These are phyloP conservation scores for Adansonia gregorii DNA, from an alignment of 441 rosid species.

Conservation along the genomic window DNA sequence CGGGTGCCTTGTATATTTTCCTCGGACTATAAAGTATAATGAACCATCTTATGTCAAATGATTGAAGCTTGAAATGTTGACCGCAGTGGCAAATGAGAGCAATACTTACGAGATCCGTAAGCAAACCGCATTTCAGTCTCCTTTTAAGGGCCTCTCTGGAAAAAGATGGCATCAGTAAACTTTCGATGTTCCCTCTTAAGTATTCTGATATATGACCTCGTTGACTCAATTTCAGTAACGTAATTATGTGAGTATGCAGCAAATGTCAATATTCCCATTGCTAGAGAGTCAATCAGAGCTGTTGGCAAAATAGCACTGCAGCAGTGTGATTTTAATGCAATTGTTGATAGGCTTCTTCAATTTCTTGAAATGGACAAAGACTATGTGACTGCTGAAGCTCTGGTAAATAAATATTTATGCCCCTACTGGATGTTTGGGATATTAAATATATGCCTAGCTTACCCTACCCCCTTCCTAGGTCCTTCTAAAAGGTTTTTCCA, in stretches of 20 bases:
- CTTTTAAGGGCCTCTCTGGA: slow-evolving; percentile 21
- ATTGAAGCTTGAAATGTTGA: slow-evolving; percentile 97
- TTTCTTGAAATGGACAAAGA: slow-evolving; percentile 99
- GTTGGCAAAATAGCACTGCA: slow-evolving; percentile 96
- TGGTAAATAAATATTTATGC: slow-evolving; percentile 54
- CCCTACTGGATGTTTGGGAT: slow-evolving; percentile 15
- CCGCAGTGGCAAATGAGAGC: slow-evolving; percentile 96
- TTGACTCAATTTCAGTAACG: slow-evolving; percentile 62
- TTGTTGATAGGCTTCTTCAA: slow-evolving; percentile 98
- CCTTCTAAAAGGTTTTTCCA: background rate
- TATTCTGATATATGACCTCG: slow-evolving; percentile 29
- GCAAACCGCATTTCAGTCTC: slow-evolving; percentile 29
- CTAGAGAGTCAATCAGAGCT: slow-evolving; percentile 95
- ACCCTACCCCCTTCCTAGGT: background rate
- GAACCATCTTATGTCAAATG: slow-evolving; percentile 93
- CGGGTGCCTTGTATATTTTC: slow-evolving; percentile 91
- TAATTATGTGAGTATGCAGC: slow-evolving; percentile 98
- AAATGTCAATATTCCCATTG: slow-evolving; percentile 89
- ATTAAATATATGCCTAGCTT: slow-evolving; percentile 10
- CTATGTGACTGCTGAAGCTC: slow-evolving; percentile 94
- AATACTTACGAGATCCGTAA: slow-evolving; percentile 95
- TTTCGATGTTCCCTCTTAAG: slow-evolving; percentile 19
- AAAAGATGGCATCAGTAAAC: slow-evolving; percentile 18
- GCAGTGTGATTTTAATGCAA: slow-evolving; percentile 98
- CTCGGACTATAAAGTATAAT: slow-evolving; percentile 90